These are phyloP conservation scores for Ceratocystiopsis brevicomis DNA, from an alignment of 2,329 filamentous ascomycete species.

Conservation along the genomic window DNA sequence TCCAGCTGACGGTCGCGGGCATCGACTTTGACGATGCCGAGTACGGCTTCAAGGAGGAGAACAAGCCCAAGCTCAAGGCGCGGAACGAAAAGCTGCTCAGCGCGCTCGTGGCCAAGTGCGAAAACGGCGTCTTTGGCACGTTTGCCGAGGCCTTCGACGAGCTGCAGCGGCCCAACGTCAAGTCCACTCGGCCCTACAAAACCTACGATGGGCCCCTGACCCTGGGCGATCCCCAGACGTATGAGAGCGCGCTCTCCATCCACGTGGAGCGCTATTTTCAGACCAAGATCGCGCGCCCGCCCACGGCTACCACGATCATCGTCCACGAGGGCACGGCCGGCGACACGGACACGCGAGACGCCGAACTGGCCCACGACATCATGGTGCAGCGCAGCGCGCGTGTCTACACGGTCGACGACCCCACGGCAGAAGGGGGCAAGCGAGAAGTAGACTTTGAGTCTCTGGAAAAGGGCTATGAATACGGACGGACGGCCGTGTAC, in stretches of 20 bases:
- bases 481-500: conserved; percentile 77
- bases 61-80: conserved; percentile 55
- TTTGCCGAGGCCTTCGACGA: conserved; percentile 70
- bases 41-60: conserved; percentile 81
- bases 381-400: conserved; percentile 58
- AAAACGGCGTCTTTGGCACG: conserved; percentile 58
- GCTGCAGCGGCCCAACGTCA: conserved; percentile 58
- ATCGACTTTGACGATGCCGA: conserved; percentile 87
- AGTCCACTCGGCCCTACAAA: conserved; percentile 54
- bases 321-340: conserved; percentile 27
- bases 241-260: conserved; percentile 59
- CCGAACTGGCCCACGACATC: conserved; percentile 30
- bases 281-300: conserved; percentile 57
- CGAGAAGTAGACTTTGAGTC: conserved; percentile 64
- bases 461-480: conserved; percentile 84
- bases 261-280: conserved; percentile 82
- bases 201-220: conserved; percentile 65
- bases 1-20: conserved; percentile 65
- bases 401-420: conserved; percentile 64
- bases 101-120: conserved; percentile 45
- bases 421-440: conserved; percentile 57
- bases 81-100: conserved; percentile 54
- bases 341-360: conserved; percentile 29
- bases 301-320: conserved; percentile 62
- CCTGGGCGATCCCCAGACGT: conserved; percentile 57